Conservation (phyloP, 163 green algal genomes). For the Scenedesmus sp. region DNA sequence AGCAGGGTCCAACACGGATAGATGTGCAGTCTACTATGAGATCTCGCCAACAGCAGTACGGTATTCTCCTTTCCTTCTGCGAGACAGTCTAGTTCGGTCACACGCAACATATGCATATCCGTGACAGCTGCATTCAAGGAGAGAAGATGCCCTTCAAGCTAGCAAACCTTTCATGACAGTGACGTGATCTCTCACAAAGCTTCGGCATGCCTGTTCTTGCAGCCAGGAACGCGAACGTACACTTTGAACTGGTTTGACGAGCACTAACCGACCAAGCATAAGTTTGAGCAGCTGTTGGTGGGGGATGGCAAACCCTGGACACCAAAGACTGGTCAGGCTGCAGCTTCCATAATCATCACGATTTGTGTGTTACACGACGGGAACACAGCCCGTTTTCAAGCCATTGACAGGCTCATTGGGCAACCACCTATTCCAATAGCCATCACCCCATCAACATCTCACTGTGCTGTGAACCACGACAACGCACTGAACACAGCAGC, state of each 20-base stretch:
- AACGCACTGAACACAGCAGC: background rate
- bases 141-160: background rate
- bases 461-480: background rate
- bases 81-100: background rate
- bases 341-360: background rate
- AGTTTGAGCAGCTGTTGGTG: background rate
- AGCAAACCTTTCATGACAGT: background rate
- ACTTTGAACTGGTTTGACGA: background rate
- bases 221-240: background rate
- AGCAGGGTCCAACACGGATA: background rate
- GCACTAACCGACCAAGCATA: background rate
- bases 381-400: no score
- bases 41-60: slow-evolving; percentile 14
- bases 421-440: background rate
- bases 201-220: background rate
- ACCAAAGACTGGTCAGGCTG: background rate
- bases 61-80: background rate
- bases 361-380: no score
- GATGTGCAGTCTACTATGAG: background rate
- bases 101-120: background rate
- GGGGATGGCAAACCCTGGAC: background rate
- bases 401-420: background rate
- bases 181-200: background rate
- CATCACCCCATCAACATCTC: no score
- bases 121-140: background rate